Evolutionary conservation across 164 flowering plant species (phyloP).

Genomic region (Vitis riparia): DNA sequence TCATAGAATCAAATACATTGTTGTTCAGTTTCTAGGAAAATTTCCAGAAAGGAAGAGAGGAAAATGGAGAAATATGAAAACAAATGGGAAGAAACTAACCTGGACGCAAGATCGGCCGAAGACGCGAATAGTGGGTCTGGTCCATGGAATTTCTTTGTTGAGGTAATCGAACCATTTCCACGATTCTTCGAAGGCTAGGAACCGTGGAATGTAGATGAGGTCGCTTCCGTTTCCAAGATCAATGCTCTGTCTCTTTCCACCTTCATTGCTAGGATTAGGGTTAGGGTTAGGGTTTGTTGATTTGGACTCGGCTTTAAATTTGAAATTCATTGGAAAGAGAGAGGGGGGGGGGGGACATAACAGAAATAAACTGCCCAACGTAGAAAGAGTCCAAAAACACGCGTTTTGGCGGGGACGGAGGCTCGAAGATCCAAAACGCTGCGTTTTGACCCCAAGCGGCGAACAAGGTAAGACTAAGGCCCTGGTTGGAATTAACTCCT

Average conservation of each 20-base stretch:
- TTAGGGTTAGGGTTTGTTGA: slow-evolving; percentile 13
- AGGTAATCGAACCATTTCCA: slow-evolving; percentile 74
- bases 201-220: slow-evolving; percentile 55
- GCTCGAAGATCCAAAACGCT: too few relatives aligned
- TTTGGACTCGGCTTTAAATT: slow-evolving; percentile 10
- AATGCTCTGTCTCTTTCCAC: slow-evolving; percentile 15
- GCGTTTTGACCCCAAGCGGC: too few relatives aligned
- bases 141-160: slow-evolving; percentile 79
- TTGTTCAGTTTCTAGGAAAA: too few relatives aligned
- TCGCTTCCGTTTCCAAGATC: slow-evolving; percentile 85
- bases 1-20: too few relatives aligned
- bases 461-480: too few relatives aligned
- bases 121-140: slow-evolving; percentile 80
- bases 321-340: slow-evolving; percentile 18
- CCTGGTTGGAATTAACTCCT: too few relatives aligned
- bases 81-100: slow-evolving; percentile 30
- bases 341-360: too few relatives aligned
- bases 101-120: slow-evolving; percentile 73
- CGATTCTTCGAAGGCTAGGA: slow-evolving; percentile 49
- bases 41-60: too few relatives aligned
- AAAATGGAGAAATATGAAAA: not conserved
- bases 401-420: too few relatives aligned
- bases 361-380: too few relatives aligned
- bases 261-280: not conserved
- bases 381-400: too few relatives aligned